Evolutionary conservation across 345 rosid species (phyloP), one percentile per base, ranked within the genome.

Genomic region (Cardamine occulta): DNA sequence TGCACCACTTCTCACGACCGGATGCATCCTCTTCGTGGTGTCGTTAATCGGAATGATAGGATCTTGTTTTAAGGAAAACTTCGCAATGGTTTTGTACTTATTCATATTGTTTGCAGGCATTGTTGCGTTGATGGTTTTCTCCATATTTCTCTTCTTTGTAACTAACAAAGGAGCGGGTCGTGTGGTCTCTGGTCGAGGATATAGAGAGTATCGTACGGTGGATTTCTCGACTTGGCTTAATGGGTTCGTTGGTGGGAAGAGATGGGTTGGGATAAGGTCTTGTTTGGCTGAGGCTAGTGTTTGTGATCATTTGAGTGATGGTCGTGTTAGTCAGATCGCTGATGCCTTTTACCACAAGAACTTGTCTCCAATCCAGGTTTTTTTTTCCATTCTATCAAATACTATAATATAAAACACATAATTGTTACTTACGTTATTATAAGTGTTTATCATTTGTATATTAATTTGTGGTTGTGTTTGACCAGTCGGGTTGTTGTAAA

Each of bases 401-500:
- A 31, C 32, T 31, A 28, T 28, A 28, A 28, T 28, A 28, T 28
- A 31, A 29, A 40, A 40, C 6, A 40, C n/a, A 40, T 40, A 2
- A 15, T 15, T 15, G 49, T 15, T 14, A 44, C 8, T 6, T 7
- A 7, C n/a, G 23, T 15, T 47, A 47, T 3, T 2, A 47, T 47
- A 44, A 44, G 3, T 23, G 17, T 24, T 24, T 5, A 24, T 28
- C 26, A 26, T 17, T 26, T 13, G 13, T 8, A 4, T 29, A 4
- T 28, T n/a, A 7, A 55, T 15, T 7, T 15, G 2, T 42, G 34
- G 29, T 19, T 75, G 53, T 58, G 45, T 12, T 51, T 51, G 68
- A 26, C 37, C 81, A 86, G 91, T 84, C 86, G 0, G 93, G 97
- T 2, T 89, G 97, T 76, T 91, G 95, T 85, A 91, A 84, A 72